Evolutionary conservation across 176 grass and related monocot genomes (phyloP).

Genomic region (Juncus effusus): DNA sequence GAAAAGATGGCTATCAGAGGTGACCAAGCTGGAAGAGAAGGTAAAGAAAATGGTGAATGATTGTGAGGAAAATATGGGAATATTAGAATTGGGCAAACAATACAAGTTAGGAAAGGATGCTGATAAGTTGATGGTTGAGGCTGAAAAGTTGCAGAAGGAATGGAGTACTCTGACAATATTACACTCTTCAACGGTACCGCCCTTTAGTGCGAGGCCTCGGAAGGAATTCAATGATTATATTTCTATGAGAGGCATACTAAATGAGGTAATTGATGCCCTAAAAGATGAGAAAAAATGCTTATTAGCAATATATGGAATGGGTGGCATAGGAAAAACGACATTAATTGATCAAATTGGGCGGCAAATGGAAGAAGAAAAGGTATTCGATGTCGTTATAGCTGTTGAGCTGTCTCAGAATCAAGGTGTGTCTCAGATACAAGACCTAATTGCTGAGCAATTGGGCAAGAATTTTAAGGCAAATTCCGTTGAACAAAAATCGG

Average conservation of each 20-base stretch:
- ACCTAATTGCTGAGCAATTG: slow-evolving; percentile 8
- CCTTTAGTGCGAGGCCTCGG: slow-evolving; percentile 9
- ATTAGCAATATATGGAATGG: slow-evolving; percentile 31
- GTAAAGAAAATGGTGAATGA: background rate
- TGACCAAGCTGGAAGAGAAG: background rate
- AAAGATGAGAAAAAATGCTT: slow-evolving; percentile 15
- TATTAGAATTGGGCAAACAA: background rate
- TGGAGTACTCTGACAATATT: background rate
- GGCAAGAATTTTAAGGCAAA: background rate
- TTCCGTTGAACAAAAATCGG: background rate
- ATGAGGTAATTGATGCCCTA: slow-evolving; percentile 12
- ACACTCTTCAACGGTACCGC: background rate
- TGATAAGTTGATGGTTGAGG: background rate
- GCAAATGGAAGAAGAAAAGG: background rate
- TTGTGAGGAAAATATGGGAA: background rate
- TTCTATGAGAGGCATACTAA: slow-evolving; percentile 3
- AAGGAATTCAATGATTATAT: slow-evolving; percentile 22
- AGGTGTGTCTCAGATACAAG: background rate
- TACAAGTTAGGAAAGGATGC: background rate
- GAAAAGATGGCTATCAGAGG: background rate
- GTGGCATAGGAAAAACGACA: slow-evolving; percentile 32
- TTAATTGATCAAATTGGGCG: slow-evolving; percentile 21
- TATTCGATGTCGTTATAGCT: slow-evolving; percentile 15
- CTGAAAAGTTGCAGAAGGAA: background rate
- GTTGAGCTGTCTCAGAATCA: slow-evolving; percentile 26